phyloP scores from a whole-genome alignment of 2,329 filamentous ascomycete species.

The Fusarium algeriense region DNA sequence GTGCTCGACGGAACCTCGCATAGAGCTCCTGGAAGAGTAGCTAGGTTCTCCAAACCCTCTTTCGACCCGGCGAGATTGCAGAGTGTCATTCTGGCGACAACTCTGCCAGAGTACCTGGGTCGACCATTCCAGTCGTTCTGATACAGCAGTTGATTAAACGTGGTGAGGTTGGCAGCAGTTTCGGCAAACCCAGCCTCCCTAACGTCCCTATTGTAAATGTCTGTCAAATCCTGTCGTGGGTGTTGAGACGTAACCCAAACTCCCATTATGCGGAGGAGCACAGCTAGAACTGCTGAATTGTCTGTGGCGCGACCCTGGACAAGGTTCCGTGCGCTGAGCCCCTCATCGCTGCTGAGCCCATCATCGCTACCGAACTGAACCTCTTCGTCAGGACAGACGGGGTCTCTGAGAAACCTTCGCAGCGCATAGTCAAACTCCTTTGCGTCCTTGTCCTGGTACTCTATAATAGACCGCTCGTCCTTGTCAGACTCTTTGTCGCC shows the following conservation, averaged over 20 bases:
- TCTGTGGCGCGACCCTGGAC: neutral
- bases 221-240: neutral
- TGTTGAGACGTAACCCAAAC: neutral
- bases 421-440: neutral
- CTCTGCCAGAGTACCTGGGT: neutral
- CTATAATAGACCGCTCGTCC: neutral
- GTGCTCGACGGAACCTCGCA: neutral
- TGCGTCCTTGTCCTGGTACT: neutral
- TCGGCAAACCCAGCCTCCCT: neutral
- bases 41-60: neutral
- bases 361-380: neutral
- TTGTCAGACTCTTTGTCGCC: neutral
- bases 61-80: neutral
- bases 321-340: neutral
- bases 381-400: neutral
- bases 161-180: neutral
- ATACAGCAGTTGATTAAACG: neutral
- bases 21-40: neutral
- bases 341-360: neutral
- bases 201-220: neutral
- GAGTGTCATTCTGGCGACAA: neutral
- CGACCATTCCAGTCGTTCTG: neutral
- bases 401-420: neutral
- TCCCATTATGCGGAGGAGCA: neutral
- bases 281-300: neutral